Conservation (phyloP, 805 yeast genomes). For the Blastobotrys attinorum region DNA sequence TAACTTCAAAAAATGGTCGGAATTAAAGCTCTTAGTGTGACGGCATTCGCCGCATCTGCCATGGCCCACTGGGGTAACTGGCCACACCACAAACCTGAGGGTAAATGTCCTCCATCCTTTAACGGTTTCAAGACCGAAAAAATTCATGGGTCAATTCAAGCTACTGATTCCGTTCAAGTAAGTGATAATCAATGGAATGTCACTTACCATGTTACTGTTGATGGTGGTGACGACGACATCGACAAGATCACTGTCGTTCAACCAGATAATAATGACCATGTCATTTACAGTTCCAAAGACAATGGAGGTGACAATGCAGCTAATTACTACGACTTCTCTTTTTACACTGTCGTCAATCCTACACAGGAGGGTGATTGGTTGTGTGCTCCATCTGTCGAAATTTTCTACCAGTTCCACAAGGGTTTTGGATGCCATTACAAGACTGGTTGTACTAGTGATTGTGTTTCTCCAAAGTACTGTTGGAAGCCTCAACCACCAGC, state of each 20-base stretch:
- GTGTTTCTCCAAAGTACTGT: constrained; percentile 4
- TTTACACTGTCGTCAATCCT: not conserved
- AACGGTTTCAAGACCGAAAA: not conserved
- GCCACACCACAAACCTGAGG: not conserved
- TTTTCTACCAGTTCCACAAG: not conserved
- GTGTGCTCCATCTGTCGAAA: constrained; percentile 2
- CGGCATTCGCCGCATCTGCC: not conserved
- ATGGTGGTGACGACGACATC: not conserved
- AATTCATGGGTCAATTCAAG: not conserved
- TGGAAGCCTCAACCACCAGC: not conserved
- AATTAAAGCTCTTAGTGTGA: not conserved
- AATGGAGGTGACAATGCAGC: not conserved
- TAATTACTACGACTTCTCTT: constrained; percentile 3
- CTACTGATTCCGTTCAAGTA: not conserved
- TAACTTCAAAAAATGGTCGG: not conserved
- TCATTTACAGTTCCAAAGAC: not conserved
- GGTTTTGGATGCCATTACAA: not conserved
- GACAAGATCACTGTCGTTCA: not conserved
- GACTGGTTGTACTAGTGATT: constrained; percentile 1
- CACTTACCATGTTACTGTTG: constrained; percentile 1
- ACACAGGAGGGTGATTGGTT: not conserved
- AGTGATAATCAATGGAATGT: not conserved
- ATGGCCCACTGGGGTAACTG: not conserved
- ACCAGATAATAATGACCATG: not conserved
- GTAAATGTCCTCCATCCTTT: not conserved